Evolutionary conservation across 2,329 filamentous ascomycete species (phyloP).

Genomic region (Chaetothyriales sp.): DNA sequence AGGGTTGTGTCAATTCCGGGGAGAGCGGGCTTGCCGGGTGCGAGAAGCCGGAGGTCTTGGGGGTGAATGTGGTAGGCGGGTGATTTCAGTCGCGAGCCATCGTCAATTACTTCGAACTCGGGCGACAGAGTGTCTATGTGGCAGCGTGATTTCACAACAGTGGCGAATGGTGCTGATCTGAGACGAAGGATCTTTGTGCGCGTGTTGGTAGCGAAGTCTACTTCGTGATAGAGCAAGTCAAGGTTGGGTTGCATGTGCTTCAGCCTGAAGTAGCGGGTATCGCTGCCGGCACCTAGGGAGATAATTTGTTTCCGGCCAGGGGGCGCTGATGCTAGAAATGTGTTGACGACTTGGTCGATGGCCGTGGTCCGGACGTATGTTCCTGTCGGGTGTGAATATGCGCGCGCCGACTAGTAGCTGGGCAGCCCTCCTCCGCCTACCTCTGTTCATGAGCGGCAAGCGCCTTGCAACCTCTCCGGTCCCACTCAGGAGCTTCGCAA

Average conservation of each 20-base stretch:
- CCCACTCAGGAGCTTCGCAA: conserved; percentile 38
- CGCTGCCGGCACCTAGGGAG: conserved; percentile 84
- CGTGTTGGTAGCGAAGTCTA: conserved; percentile 74
- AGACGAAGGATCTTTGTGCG: conserved; percentile 43
- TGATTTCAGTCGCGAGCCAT: conserved; percentile 32
- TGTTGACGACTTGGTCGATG: conserved; percentile 61
- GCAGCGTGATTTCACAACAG: conserved; percentile 22
- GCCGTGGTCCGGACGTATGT: conserved; percentile 85
- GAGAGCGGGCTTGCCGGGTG: conserved; percentile 18
- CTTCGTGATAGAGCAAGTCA: conserved; percentile 66
- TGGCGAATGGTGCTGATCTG: conserved; percentile 15
- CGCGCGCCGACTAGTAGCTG: conserved; percentile 1
- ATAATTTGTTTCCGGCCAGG: conserved; percentile 54
- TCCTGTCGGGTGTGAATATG: conserved; percentile 36
- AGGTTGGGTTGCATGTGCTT: conserved; percentile 23
- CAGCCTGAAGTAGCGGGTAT: conserved; percentile 74
- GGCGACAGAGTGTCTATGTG: conserved; percentile 20
- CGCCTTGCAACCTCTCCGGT: conserved; percentile 44
- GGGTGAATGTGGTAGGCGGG: conserved; percentile 44
- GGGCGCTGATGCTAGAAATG: conserved; percentile 39
- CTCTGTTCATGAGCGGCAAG: conserved; percentile 87
- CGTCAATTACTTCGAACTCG: conserved; percentile 22
- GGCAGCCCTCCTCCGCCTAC: conserved; percentile 32
- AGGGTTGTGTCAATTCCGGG: conserved; percentile 39
- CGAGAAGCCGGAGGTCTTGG: conserved; percentile 55